A percentile compares a stretch with the other conserved stretches of the same genome.
Evolutionary conservation across 768 basidiomycete genomes (phyloP).

Genomic region (Rhodosporidiobolus sp.): DNA sequence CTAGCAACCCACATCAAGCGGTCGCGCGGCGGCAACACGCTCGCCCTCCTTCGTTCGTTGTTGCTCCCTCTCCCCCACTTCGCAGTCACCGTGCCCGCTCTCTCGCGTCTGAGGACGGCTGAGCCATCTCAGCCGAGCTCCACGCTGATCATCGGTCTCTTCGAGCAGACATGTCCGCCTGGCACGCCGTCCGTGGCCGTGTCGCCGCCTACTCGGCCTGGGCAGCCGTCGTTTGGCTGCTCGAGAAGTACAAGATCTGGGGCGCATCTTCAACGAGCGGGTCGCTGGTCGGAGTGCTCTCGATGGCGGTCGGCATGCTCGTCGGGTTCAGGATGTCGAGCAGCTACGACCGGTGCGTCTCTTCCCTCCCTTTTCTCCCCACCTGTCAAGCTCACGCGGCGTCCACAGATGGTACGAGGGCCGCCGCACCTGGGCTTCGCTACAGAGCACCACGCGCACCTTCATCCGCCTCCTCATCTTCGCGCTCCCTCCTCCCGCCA

Average conservation of each 20-base stretch:
- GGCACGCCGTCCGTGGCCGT: background rate
- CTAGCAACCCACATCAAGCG: constrained; percentile 2
- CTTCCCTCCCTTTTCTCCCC: background rate
- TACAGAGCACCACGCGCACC: constrained; percentile 30
- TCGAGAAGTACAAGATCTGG: background rate
- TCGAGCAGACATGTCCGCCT: constrained; percentile 24
- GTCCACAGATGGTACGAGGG: constrained; percentile 37
- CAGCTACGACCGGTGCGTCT: constrained; percentile 22
- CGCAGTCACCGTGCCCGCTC: background rate
- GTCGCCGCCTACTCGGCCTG: constrained; percentile 6
- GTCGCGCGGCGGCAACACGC: constrained; percentile 9
- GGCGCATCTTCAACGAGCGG: background rate
- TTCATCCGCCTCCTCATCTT: constrained; percentile 33
- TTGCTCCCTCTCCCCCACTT: background rate
- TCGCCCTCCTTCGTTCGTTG: constrained; percentile 22
- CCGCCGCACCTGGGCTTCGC: constrained; percentile 25
- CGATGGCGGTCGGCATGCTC: constrained; percentile 19
- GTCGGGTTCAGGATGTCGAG: constrained; percentile 11
- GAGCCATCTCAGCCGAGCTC: too few relatives aligned
- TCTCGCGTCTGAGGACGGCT: too few relatives aligned
- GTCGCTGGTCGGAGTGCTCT: constrained; percentile 12
- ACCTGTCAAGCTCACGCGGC: background rate
- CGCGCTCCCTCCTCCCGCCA: constrained; percentile 15
- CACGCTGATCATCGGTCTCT: background rate
- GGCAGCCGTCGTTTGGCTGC: constrained; percentile 8